Base-by-base conservation (phyloP, 2,329 filamentous ascomycete species). In the Pyrenochaeta sp. region DNA sequence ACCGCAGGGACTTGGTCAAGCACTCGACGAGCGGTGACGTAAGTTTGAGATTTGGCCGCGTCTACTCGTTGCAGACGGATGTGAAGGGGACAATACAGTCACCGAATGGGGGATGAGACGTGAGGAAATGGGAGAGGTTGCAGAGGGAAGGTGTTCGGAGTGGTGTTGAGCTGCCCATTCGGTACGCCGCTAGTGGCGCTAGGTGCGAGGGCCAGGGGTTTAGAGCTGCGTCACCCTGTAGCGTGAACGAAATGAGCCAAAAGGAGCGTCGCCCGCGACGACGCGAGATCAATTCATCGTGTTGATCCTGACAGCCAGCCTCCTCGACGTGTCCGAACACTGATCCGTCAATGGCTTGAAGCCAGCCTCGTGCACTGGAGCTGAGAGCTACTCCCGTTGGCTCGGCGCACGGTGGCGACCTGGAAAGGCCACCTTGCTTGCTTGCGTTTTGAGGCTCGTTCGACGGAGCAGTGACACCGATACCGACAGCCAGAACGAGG, bases 101-200 rank as follows among this genome's bases (percentile, higher is more conserved):
- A 61, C 47, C 42, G 25, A 61, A 51, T 53, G 54, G 34, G 30
- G 28, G 44, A n/a, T 39, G 52, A 50, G 61, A 48, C 45, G 57
- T 51, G 42, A 50, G 60, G 50, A 55, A 34, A 56, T 50, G 53
- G 54, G 54, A 50, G 60, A 58, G 56, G 65, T 60, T 61, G 58
- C 63, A 61, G 59, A 66, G 64, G 61, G 61, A 66, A 67, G 65
- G 59, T 59, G 62, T 52, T 58, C 52, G 59, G 46, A 62, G 61
- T 67, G 64, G 66, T 66, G 62, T 63, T 68, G 67, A 65, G 64
- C 65, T 65, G 57, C 67, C 65, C 57, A 40, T 62, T 65, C 50
- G 63, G 65, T 61, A 65, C 54, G 56, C 48, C 59, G 56, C 61
- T 65, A 67, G 57, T 61, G 54, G 52, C 56, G 48, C 59, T 58